phyloP scores from a whole-genome alignment of 1,139 yeast species.

The Komagataea norvegica region DNA sequence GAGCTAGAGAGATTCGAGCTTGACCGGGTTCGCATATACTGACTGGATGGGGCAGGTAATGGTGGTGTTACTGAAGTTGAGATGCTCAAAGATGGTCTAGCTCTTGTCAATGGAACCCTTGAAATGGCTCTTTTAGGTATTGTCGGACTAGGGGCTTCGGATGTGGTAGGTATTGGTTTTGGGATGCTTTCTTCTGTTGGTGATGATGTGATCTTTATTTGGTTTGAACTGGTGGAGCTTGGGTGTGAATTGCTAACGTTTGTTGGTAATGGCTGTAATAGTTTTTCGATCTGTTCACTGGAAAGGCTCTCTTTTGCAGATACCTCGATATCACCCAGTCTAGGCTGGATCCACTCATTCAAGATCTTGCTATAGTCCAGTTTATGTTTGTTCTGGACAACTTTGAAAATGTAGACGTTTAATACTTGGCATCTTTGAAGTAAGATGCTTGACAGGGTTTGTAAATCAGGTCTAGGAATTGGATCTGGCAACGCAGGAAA shows the following conservation, averaged over 20 bases:
- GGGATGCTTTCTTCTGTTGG: too few species aligned
- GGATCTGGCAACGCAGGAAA: constrained; percentile 31
- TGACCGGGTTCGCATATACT: constrained; percentile 4
- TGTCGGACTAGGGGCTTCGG: background rate
- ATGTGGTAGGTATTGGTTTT: background rate
- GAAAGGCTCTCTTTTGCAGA: constrained; percentile 11
- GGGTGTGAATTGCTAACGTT: constrained; percentile 1
- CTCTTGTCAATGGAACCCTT: background rate
- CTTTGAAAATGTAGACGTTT: constrained; percentile 28
- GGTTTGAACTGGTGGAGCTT: background rate
- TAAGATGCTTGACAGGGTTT: constrained; percentile 24
- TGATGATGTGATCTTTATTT: background rate
- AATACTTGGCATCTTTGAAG: constrained; percentile 29
- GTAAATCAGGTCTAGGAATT: constrained; percentile 29
- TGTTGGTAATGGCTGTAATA: constrained; percentile 20
- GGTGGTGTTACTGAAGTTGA: constrained; percentile 26
- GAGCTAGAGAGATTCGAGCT: constrained; percentile 4
- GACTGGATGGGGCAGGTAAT: constrained; percentile 16
- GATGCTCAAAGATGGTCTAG: constrained; percentile 17
- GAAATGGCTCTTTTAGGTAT: background rate
- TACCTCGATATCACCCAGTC: constrained; percentile 27
- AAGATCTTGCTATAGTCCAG: constrained; percentile 20
- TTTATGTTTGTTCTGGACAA: constrained; percentile 23
- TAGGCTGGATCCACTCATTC: constrained; percentile 25
- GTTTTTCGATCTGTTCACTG: constrained; percentile 20